Conservation (phyloP, 139 green algal species). For the Micractinium sp. region DNA sequence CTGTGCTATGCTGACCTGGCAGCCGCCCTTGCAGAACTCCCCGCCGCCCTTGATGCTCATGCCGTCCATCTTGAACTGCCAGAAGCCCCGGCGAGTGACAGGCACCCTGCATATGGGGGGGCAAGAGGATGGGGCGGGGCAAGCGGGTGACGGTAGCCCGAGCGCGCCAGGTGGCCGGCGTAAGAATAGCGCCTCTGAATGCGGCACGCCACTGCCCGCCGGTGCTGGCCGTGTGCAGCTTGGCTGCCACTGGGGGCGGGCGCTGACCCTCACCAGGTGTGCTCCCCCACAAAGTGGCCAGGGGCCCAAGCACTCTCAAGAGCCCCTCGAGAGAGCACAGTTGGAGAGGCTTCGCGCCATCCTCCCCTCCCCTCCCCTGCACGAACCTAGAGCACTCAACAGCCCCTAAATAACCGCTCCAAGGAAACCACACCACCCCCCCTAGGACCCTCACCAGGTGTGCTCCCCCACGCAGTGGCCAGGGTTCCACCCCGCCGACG, state of each 20-base stretch:
- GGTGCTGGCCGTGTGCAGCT: not conserved
- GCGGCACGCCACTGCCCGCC: not conserved
- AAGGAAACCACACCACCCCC: too few species aligned
- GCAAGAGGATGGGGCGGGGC: not conserved
- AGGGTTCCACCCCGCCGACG: not conserved
- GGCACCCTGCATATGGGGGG: constrained; percentile 48
- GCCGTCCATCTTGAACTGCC: constrained; percentile 93
- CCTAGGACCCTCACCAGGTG: not conserved
- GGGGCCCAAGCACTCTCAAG: too few species aligned
- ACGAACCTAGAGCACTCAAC: too few species aligned
- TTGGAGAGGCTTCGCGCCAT: too few species aligned
- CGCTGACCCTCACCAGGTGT: constrained; percentile 71
- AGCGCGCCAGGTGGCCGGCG: not conserved
- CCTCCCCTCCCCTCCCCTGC: too few species aligned
- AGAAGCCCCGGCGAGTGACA: constrained; percentile 92
- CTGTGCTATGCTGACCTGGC: constrained; percentile 39
- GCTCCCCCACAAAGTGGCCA: constrained; percentile 91
- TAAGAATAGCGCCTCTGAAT: not conserved
- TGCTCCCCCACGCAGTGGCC: not conserved
- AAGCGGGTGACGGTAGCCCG: not conserved
- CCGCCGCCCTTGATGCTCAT: constrained; percentile 58
- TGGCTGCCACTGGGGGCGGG: too few species aligned
- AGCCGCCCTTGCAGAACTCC: constrained; percentile 67
- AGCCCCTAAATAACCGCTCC: too few species aligned
- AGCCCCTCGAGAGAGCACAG: too few species aligned